Base-by-base conservation (phyloP, 2,329 filamentous ascomycete species). In the Paecilomyces formosus region DNA sequence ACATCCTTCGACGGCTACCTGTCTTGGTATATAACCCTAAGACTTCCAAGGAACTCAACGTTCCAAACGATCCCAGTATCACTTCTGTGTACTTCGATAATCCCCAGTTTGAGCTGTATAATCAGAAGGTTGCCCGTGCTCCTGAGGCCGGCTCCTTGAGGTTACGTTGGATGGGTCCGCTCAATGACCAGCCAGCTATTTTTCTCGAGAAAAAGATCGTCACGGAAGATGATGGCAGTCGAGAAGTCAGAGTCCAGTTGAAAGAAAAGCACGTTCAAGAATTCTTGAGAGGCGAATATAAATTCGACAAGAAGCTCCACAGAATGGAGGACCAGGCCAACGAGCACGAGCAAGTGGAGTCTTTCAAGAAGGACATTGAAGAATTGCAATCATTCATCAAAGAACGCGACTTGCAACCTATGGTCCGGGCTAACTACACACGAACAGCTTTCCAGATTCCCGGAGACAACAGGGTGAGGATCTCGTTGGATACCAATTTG, bases 11-110 rank as follows among this genome's bases (percentile, higher is more conserved):
- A 62, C 90, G 90, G 59, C 82, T 99, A 22, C 94, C 94, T 0
- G 86, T 95, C 30, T 86, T 99, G 15, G 88, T 99, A 22, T 99
- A 97, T 76, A 97, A 94, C 71, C 88, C 94, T 53, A 88, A 92
- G 65, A 68, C 88, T 1, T 86, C 90, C 31, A 95, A 93, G 75
- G 84, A 94, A 65, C 83, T 89, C 51, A 91, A 96, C 67, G 85
- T 86, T 61, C 85, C 92, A 64, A 80, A 81, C 53, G 93, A 97
- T 68, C 94, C 94, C 5, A 89, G 90, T 55, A 89, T 97, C 64
- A 97, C 92, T 15, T 97, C 93, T 26, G 85, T 99, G 45, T 99
- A 99, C 77, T 96, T 97, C 69, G 94, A 99, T 74, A 96, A 87
- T 71, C 81, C 85, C 49, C 86, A 87, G 64, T 97, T 99, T 73